A percentile compares a stretch with the other conserved stretches of the same genome.
Conservation (phyloP, 108 stramenopile species). For the Fistulifera solaris region DNA sequence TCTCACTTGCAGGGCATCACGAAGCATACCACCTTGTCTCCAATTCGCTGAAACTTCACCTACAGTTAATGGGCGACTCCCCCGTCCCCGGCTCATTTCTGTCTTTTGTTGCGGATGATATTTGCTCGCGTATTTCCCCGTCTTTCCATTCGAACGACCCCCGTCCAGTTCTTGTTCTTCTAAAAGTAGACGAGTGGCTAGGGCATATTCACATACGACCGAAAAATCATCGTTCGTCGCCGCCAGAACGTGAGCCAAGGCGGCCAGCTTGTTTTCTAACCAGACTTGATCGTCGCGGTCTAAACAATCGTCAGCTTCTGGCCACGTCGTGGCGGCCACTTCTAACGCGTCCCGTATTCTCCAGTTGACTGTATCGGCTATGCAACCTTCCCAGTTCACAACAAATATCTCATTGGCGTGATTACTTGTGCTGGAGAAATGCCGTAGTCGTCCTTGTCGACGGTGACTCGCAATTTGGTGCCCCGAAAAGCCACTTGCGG, state of each 20-base stretch:
- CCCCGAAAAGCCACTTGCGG: too few species aligned
- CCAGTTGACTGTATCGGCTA: slow-evolving; percentile 1
- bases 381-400: slow-evolving; percentile 10
- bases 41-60: slow-evolving; percentile 62
- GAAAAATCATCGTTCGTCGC: not conserved
- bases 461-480: too few species aligned
- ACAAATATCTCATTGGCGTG: slow-evolving; percentile 4
- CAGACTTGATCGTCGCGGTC: not conserved
- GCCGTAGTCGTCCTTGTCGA: too few species aligned
- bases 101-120: slow-evolving; percentile 29
- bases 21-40: slow-evolving; percentile 14
- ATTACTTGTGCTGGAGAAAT: too few species aligned
- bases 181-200: slow-evolving; percentile 37
- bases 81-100: slow-evolving; percentile 3
- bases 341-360: not conserved
- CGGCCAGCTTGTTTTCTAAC: slow-evolving; percentile 9
- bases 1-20: slow-evolving; percentile 2
- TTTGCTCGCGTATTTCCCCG: slow-evolving; percentile 50
- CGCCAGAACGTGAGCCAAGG: slow-evolving; percentile 8
- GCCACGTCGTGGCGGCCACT: slow-evolving; percentile 3
- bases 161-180: slow-evolving; percentile 58
- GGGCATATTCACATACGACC: slow-evolving; percentile 21
- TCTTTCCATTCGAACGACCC: slow-evolving; percentile 41
- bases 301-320: not conserved
- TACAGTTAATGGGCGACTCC: slow-evolving; percentile 53